A percentile compares a stretch with the other conserved stretches of the same genome.
phyloP scores from a whole-genome alignment of 352 stramenopile species.

The Phytophthora kernoviae region DNA sequence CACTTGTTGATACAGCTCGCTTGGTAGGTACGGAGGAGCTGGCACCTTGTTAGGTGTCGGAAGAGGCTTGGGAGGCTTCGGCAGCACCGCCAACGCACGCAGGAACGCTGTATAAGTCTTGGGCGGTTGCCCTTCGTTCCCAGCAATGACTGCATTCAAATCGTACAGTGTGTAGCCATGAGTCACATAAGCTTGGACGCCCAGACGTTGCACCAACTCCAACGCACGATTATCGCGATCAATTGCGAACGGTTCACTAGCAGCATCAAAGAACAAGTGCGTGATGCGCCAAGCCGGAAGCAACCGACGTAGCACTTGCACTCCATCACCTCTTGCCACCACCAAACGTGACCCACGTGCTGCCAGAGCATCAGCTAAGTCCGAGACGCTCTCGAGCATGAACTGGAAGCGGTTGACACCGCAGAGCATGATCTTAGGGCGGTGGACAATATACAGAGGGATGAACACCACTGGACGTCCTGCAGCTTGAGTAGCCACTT shows the following conservation, averaged over 20 bases:
- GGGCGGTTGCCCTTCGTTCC: slow-evolving; percentile 55
- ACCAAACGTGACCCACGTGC: slow-evolving; percentile 67
- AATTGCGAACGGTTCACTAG: slow-evolving; percentile 92
- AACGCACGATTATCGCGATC: slow-evolving; percentile 76
- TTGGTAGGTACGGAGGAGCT: slow-evolving; percentile 41
- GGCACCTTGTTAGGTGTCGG: slow-evolving; percentile 51
- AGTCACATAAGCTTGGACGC: slow-evolving; percentile 79
- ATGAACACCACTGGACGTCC: slow-evolving; percentile 53
- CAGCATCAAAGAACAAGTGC: slow-evolving; percentile 91
- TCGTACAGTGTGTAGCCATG: slow-evolving; percentile 77
- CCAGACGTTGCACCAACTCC: slow-evolving; percentile 44
- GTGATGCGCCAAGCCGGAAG: slow-evolving; percentile 88
- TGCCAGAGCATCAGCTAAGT: slow-evolving; percentile 75
- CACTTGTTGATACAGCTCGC: slow-evolving; percentile 67
- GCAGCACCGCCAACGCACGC: slow-evolving; percentile 53
- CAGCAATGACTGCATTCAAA: slow-evolving; percentile 62
- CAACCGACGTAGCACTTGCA: slow-evolving; percentile 82
- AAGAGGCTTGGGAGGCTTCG: slow-evolving; percentile 53
- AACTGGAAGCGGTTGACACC: slow-evolving; percentile 91
- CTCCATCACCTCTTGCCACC: slow-evolving; percentile 73
- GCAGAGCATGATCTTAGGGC: slow-evolving; percentile 84
- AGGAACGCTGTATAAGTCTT: slow-evolving; percentile 85
- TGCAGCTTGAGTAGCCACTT: slow-evolving; percentile 5
- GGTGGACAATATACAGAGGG: slow-evolving; percentile 91
- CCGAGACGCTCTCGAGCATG: slow-evolving; percentile 91